Conservation (phyloP, 192 early-diverging fungal genomes). For the Coemansia aciculifera region DNA sequence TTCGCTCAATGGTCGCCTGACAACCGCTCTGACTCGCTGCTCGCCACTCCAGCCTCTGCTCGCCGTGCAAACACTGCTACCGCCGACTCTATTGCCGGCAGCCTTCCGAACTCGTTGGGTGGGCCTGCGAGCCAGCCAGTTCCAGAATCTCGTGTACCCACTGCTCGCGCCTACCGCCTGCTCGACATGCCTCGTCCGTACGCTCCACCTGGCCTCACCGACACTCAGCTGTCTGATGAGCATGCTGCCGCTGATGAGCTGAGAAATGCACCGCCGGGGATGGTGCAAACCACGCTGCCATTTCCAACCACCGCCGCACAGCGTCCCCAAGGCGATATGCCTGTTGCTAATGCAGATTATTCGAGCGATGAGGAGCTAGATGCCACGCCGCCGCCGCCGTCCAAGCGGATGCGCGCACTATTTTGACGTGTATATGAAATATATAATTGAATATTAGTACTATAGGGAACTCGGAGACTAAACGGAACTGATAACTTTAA, state of each 20-base stretch:
- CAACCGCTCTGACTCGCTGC: conserved; percentile 20
- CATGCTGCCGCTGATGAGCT: background rate
- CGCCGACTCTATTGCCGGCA: background rate
- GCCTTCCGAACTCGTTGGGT: background rate
- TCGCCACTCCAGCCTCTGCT: conserved; percentile 15
- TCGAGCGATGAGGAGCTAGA: conserved; percentile 46
- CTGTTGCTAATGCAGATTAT: conserved; percentile 10
- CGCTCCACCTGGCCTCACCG: conserved; percentile 48
- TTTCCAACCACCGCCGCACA: conserved; percentile 3
- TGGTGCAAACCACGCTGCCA: conserved; percentile 40
- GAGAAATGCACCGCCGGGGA: conserved; percentile 30
- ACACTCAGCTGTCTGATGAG: conserved; percentile 18
- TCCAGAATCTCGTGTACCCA: background rate
- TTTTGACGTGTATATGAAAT: conserved; percentile 6
- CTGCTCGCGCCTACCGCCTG: conserved; percentile 28
- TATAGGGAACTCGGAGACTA: background rate
- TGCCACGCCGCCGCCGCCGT: conserved; percentile 50
- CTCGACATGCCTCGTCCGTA: conserved; percentile 47
- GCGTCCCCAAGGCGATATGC: background rate
- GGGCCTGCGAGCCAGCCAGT: background rate
- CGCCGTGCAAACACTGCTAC: background rate
- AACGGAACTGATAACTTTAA: background rate
- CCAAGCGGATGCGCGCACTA: conserved; percentile 42
- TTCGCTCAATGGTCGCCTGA: background rate
- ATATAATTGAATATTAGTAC: background rate